Percentiles rank a stretch among this genome's conserved stretches.
Conservation (phyloP, 306 rosid genomes). For the Dryas octopetala region DNA sequence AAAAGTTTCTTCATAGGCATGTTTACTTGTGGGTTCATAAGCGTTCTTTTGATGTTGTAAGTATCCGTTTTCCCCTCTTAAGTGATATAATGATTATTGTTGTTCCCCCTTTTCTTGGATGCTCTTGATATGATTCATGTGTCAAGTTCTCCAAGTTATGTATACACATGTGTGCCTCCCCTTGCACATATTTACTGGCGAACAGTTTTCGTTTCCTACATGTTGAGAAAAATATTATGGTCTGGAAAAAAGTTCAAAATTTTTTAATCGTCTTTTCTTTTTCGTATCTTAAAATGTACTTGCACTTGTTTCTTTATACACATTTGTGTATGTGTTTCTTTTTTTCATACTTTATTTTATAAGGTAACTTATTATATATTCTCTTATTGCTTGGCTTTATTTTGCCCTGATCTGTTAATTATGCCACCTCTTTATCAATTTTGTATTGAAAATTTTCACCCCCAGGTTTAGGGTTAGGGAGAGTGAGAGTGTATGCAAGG, state of each 20-base stretch:
- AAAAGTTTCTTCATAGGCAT: background rate
- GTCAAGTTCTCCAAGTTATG: no score
- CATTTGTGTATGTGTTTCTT: background rate
- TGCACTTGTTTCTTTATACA: background rate
- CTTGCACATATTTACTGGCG: background rate
- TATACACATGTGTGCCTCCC: background rate
- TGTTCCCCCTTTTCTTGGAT: background rate
- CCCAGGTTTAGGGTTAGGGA: background rate
- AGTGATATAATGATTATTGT: background rate
- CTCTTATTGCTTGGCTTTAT: no score
- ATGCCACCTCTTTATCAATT: no score
- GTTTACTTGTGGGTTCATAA: no score
- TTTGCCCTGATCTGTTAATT: no score
- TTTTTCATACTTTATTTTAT: background rate
- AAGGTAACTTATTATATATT: background rate
- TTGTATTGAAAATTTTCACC: background rate
- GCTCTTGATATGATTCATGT: background rate
- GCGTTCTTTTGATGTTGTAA: background rate
- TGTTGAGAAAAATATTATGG: background rate
- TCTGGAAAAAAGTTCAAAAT: background rate
- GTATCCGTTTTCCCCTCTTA: background rate
- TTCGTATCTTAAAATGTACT: background rate
- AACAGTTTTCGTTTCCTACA: background rate
- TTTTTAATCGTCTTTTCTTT: background rate
- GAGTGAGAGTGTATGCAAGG: background rate